A percentile compares a stretch with the other conserved stretches of the same genome.
Evolutionary conservation across 257 asterid genomes (phyloP).

Genomic region (Lithospermum erythrorhizon): DNA sequence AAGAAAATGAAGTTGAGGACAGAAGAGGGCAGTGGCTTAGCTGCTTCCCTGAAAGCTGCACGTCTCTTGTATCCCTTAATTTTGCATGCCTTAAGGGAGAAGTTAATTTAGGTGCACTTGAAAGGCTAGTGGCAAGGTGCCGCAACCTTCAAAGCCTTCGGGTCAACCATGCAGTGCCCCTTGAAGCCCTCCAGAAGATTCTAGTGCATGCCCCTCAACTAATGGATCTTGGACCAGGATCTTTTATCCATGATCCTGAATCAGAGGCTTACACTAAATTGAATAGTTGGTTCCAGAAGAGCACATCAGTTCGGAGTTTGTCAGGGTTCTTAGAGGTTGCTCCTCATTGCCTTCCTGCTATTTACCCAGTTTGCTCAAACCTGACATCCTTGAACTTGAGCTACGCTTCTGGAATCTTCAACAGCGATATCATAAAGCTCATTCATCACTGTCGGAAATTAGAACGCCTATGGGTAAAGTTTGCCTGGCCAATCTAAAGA

Average conservation of each 20-base stretch:
- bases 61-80: conserved; percentile 62
- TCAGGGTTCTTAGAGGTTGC: conserved; percentile 60
- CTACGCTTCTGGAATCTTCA: conserved; percentile 52
- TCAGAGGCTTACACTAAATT: conserved; percentile 40
- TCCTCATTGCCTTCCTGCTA: conserved; percentile 38
- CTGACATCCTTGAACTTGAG: conserved; percentile 71
- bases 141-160: conserved; percentile 51
- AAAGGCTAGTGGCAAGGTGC: conserved; percentile 62
- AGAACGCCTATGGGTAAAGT: conserved; percentile 62
- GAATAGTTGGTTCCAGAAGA: conserved; percentile 31
- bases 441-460: conserved; percentile 57
- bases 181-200: conserved; percentile 55
- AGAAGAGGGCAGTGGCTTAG: conserved; percentile 84
- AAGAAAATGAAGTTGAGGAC: conserved; percentile 71
- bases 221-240: conserved; percentile 60
- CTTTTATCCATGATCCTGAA: conserved; percentile 43
- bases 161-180: conserved; percentile 51
- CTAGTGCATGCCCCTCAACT: conserved; percentile 58
- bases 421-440: conserved; percentile 45
- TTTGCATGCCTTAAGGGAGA: conserved; percentile 83
- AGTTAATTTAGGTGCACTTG: conserved; percentile 54
- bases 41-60: conserved; percentile 62
- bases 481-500: conserved; percentile 1
- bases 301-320: conserved; percentile 52
- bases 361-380: conserved; percentile 50